These are phyloP conservation scores for Botrytis tulipae DNA, from an alignment of 2,329 filamentous ascomycete genomes.

Conservation along the genomic window DNA sequence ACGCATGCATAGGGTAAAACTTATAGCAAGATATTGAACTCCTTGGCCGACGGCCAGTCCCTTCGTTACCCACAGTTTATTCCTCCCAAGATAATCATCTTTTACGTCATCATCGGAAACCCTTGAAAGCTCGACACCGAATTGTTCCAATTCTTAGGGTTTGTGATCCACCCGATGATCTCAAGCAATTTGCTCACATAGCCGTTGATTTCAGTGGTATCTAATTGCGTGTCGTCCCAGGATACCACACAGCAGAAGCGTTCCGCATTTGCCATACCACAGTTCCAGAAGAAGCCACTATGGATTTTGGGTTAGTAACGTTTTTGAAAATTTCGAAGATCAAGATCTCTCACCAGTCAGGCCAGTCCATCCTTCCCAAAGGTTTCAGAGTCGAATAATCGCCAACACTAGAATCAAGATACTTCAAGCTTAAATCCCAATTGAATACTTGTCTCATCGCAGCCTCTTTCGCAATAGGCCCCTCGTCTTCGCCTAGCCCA, in stretches of 20 bases:
- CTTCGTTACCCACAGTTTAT: background rate
- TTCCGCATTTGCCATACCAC: background rate
- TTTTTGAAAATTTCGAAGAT: background rate
- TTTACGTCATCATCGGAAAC: slow-evolving; percentile 8
- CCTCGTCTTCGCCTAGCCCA: slow-evolving; percentile 3
- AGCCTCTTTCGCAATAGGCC: background rate
- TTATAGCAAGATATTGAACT: background rate
- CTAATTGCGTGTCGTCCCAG: background rate
- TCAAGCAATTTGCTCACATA: slow-evolving; percentile 15
- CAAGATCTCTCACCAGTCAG: background rate
- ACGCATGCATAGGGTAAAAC: background rate
- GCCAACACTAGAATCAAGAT: background rate
- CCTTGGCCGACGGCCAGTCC: background rate
- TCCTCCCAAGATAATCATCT: background rate
- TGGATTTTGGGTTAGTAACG: background rate
- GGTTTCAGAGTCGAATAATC: background rate
- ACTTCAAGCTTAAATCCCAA: background rate
- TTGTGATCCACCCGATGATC: slow-evolving; percentile 7
- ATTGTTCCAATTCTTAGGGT: background rate
- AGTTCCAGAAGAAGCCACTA: slow-evolving; percentile 3
- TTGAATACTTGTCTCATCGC: slow-evolving; percentile 3
- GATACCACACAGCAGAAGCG: background rate
- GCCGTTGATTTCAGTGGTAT: background rate
- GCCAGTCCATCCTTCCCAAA: background rate
- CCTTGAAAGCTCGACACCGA: slow-evolving; percentile 2